Base-by-base conservation (phyloP, 352 stramenopile species). In the Pythium sp. region DNA sequence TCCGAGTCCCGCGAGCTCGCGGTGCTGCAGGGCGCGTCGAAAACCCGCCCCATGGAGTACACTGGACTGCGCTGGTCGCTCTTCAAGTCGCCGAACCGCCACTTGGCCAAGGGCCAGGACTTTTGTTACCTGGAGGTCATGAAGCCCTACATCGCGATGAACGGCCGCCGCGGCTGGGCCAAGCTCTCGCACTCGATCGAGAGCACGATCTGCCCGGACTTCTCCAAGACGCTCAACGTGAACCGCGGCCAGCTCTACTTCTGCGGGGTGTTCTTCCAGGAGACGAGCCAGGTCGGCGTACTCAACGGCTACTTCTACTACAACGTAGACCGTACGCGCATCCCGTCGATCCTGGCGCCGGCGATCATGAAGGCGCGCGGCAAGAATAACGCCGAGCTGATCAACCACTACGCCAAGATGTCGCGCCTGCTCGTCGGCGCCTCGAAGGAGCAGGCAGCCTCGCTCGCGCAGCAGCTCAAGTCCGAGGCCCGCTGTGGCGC, bases 51-150 rank as follows among this genome's bases (percentile, higher is more conserved):
- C 20, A 77, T 87, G 49, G 76, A 84, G 67, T 86, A 82, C 70
- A 84, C 74, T 30, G 82, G 81, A 65, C 65, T 93, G 53, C 79
- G 84, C n/a, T 92, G 84, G 83, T 89, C 84, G 62, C 74, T 87
- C 5, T 84, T 84, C 68, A 80, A 85, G 55, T 86, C 81, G 11
- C 86, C 86, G 7, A 84, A 75, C 66, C 79, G 73, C 12, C 60
- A 78, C 4, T 49, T 93, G 0, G 82, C 81, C 28, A 84, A 79
- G 11, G 80, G 80, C 47, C 86, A 89, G 66, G 86, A 93, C 65
- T 91, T 91, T 64, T 92, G 82, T 67, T 90, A 91, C 68, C 65
- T 93, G 9, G 84, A 92, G 65, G 72, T 84, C 62, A 89, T 90
- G 80, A 87, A 86, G 71, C 78, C 79, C 1, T 93, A 89, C 73